Evolutionary conservation across 192 early-diverging fungal genomes (phyloP).

Genomic region (Coemansia erecta): DNA sequence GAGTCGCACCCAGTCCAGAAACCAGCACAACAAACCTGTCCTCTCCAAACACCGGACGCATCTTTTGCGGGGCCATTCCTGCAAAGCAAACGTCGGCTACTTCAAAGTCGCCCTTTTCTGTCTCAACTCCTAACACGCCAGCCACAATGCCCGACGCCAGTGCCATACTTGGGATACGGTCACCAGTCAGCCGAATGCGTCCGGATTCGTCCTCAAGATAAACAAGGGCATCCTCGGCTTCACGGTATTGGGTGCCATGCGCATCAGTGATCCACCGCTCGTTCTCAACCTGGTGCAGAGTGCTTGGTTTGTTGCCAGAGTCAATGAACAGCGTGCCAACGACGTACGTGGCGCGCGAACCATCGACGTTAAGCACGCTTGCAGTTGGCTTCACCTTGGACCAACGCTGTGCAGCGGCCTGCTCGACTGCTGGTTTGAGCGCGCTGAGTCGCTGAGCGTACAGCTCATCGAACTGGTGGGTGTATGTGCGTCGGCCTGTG

Average conservation of each 20-base stretch:
- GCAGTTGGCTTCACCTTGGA: conserved; percentile 46
- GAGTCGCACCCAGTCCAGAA: conserved; percentile 70
- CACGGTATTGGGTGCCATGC: conserved; percentile 65
- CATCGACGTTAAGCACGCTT: conserved; percentile 72
- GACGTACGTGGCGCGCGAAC: conserved; percentile 63
- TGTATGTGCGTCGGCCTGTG: conserved; percentile 64
- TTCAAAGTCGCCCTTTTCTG: conserved; percentile 74
- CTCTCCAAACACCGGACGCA: conserved; percentile 24
- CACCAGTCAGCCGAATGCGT: conserved; percentile 72
- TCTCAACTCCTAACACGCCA: conserved; percentile 79
- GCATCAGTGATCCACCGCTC: conserved; percentile 70
- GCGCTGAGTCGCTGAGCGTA: conserved; percentile 75
- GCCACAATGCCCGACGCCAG: conserved; percentile 82
- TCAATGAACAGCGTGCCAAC: conserved; percentile 90
- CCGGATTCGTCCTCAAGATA: conserved; percentile 93
- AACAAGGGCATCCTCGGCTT: conserved; percentile 56
- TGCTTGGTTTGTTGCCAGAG: conserved; percentile 83
- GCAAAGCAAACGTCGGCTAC: conserved; percentile 81
- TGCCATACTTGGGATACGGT: conserved; percentile 47
- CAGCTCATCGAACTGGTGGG: conserved; percentile 81
- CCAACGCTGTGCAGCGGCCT: conserved; percentile 50
- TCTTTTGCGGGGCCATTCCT: conserved; percentile 57
- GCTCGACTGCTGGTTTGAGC: conserved; percentile 61
- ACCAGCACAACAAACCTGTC: conserved; percentile 76
- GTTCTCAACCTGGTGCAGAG: conserved; percentile 81